Percentiles rank a stretch among this genome's conserved stretches.
phyloP scores from a whole-genome alignment of 169 alveolate genomes.

The Theileria annulata region DNA sequence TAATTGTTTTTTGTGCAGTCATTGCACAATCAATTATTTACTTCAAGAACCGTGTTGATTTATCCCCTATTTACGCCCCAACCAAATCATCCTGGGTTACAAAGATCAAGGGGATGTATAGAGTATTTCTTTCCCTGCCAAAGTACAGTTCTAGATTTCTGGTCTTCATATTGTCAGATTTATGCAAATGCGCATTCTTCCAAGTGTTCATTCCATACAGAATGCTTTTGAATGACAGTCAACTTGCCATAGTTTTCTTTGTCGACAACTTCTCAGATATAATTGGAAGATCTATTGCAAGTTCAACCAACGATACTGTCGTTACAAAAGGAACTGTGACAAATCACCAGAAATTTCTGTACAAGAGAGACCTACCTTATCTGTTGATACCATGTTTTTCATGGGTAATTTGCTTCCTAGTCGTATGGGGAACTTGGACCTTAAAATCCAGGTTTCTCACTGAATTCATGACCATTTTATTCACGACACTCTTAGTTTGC shows the following conservation, averaged over 20 bases:
- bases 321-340: background rate
- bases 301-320: constrained; percentile 13
- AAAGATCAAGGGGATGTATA: constrained; percentile 24
- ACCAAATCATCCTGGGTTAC: background rate
- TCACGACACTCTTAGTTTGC: background rate
- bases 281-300: constrained; percentile 24
- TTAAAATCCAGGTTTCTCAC: constrained; percentile 9
- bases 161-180: constrained; percentile 15
- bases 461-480: background rate
- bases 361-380: background rate
- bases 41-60: background rate
- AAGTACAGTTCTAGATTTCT: constrained; percentile 23
- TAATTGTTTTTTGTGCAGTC: background rate
- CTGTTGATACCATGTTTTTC: background rate
- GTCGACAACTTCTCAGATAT: constrained; percentile 24
- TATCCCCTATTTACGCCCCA: background rate
- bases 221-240: constrained; percentile 22
- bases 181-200: constrained; percentile 33
- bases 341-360: constrained; percentile 9
- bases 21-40: constrained; percentile 13
- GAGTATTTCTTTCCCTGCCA: background rate
- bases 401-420: constrained; percentile 5
- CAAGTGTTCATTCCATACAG: constrained; percentile 29
- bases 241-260: constrained; percentile 11
- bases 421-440: constrained; percentile 37